These are phyloP conservation scores for Straminergon stramineum DNA, from an alignment of 225 moss, liverwort and hornwort genomes.

Conservation along the genomic window DNA sequence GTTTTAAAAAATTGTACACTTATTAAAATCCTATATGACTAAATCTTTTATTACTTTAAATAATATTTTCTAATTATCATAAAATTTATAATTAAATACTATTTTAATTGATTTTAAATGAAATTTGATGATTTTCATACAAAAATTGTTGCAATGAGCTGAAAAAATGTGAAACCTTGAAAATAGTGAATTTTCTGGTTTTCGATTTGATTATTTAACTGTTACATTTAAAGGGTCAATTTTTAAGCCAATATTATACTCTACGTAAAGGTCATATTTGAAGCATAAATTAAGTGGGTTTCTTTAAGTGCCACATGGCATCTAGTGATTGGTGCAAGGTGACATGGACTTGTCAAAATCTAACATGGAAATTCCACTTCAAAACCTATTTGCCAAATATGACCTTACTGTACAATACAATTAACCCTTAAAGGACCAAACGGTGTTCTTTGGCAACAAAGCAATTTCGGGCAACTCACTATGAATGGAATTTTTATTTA, in stretches of 20 bases:
- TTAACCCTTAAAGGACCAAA: no score
- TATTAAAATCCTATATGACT: no score
- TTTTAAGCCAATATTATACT: background rate
- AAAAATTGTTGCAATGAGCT: background rate
- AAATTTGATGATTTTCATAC: background rate
- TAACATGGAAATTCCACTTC: fast-evolving
- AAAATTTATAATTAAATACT: background rate
- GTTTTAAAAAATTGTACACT: no score
- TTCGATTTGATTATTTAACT: background rate
- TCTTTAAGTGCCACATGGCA: no score
- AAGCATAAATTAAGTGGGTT: no score
- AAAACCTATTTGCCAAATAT: fast-evolving
- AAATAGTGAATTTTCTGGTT: background rate
- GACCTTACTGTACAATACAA: fast-evolving
- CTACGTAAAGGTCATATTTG: no score
- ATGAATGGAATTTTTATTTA: no score
- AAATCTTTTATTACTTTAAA: background rate
- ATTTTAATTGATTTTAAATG: background rate
- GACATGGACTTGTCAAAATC: background rate
- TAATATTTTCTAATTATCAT: background rate
- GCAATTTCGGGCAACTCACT: no score
- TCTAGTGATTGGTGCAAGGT: background rate
- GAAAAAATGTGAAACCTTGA: background rate
- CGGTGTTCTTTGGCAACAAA: no score
- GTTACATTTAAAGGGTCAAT: background rate